These are phyloP conservation scores for Phytophthora rubi DNA, from an alignment of 352 stramenopile genomes.

Conservation along the genomic window DNA sequence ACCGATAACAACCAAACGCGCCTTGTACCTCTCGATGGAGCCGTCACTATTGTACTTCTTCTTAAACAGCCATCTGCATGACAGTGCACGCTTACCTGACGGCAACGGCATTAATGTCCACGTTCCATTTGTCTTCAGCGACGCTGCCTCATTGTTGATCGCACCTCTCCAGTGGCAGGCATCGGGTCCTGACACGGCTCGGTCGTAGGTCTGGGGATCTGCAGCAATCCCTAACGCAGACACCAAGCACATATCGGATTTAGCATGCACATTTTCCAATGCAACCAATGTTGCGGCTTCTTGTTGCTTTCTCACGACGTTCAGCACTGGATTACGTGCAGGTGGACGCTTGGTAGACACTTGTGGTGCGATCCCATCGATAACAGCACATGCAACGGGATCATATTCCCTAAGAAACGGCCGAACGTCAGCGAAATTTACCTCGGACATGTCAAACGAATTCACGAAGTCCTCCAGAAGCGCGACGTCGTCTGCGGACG, in stretches of 20 bases:
- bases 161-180: not conserved
- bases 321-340: not conserved
- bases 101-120: not conserved
- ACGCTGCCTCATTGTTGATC: not conserved
- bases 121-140: conserved; percentile 4
- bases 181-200: not conserved
- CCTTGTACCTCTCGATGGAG: not conserved
- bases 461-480: conserved; percentile 11
- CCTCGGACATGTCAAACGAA: conserved; percentile 12
- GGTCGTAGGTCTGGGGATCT: not conserved
- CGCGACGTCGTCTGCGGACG: not conserved
- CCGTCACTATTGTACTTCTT: conserved; percentile 4
- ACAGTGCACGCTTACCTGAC: not conserved
- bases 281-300: conserved; percentile 6
- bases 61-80: conserved; percentile 6
- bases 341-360: conserved; percentile 5
- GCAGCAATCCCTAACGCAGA: conserved; percentile 1
- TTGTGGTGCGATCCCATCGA: conserved; percentile 11
- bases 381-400: not conserved
- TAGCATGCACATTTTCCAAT: conserved; percentile 4
- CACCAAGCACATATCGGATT: not conserved
- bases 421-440: not conserved
- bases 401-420: not conserved
- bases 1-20: not conserved
- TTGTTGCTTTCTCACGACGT: conserved; percentile 3